These are phyloP conservation scores for Brassica nigra DNA, from an alignment of 345 rosid species.

Conservation along the genomic window DNA sequence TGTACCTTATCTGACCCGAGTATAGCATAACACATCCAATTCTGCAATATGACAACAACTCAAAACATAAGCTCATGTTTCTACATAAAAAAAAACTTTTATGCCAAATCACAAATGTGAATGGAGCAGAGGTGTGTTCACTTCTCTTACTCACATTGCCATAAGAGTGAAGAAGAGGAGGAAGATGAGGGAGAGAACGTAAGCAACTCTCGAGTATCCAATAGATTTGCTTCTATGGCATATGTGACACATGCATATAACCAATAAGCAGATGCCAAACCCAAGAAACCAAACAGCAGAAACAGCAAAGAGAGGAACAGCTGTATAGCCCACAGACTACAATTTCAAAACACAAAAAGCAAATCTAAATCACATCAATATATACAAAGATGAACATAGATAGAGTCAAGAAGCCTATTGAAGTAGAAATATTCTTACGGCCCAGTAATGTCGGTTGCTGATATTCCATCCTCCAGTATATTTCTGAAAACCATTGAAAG, in stretches of 20 bases:
- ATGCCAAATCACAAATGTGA: neutral
- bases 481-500: slow-evolving; percentile 65
- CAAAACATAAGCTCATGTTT: slow-evolving; percentile 6
- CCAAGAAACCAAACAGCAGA: slow-evolving; percentile 75
- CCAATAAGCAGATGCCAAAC: slow-evolving; percentile 65
- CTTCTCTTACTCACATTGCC: slow-evolving; percentile 55
- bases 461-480: slow-evolving; percentile 92
- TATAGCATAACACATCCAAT: slow-evolving; percentile 79
- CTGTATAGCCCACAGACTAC: slow-evolving; percentile 93
- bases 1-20: slow-evolving; percentile 73
- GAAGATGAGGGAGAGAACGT: slow-evolving; percentile 65
- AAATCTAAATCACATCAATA: slow-evolving; percentile 6
- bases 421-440: slow-evolving; percentile 54
- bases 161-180: slow-evolving; percentile 66
- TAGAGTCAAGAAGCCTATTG: neutral
- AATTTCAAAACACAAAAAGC: slow-evolving; percentile 25
- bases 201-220: slow-evolving; percentile 66
- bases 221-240: slow-evolving; percentile 51
- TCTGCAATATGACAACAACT: slow-evolving; percentile 45
- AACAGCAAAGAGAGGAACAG: slow-evolving; percentile 66
- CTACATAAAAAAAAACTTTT: neutral
- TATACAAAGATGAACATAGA: neutral
- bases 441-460: slow-evolving; percentile 85
- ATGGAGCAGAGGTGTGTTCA: neutral
- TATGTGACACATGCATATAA: slow-evolving; percentile 52